A percentile compares a stretch with the other conserved stretches of the same genome.
phyloP scores from a whole-genome alignment of 805 yeast genomes.

The Spathaspora sp. region DNA sequence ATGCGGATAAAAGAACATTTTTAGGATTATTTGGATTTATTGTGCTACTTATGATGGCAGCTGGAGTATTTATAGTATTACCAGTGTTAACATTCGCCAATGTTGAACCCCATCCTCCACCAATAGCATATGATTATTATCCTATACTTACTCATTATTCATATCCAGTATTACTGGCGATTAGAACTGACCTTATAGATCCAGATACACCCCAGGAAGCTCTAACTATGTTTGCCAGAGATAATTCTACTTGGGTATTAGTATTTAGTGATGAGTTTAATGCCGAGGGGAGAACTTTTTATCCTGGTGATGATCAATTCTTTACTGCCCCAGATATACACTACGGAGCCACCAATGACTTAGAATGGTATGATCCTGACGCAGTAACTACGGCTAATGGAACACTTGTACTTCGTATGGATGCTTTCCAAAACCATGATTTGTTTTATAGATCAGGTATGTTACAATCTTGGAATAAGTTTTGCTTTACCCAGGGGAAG shows the following conservation, averaged over 20 bases:
- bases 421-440: conserved; percentile 34
- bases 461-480: conserved; percentile 38
- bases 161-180: conserved; percentile 32
- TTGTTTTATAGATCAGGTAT: conserved; percentile 37
- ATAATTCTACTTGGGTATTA: conserved; percentile 30
- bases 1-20: conserved; percentile 59
- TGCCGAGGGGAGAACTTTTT: conserved; percentile 39
- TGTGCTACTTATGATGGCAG: conserved; percentile 54
- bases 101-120: conserved; percentile 18
- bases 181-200: conserved; percentile 31
- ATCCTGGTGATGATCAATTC: conserved; percentile 40
- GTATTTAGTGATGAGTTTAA: conserved; percentile 39
- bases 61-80: conserved; percentile 68
- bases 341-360: conserved; percentile 39
- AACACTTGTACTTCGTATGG: conserved; percentile 31
- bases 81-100: conserved; percentile 79
- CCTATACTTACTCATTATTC: conserved; percentile 44
- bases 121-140: conserved; percentile 23
- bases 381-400: conserved; percentile 40
- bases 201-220: conserved; percentile 37
- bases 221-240: conserved; percentile 14
- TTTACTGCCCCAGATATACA: conserved; percentile 36
- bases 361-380: conserved; percentile 45
- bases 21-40: conserved; percentile 61
- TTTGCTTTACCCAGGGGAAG: conserved; percentile 35